Percentiles rank a stretch among this genome's conserved stretches.
phyloP scores from a whole-genome alignment of 78 protist species.

The Isochrysis galbana region DNA sequence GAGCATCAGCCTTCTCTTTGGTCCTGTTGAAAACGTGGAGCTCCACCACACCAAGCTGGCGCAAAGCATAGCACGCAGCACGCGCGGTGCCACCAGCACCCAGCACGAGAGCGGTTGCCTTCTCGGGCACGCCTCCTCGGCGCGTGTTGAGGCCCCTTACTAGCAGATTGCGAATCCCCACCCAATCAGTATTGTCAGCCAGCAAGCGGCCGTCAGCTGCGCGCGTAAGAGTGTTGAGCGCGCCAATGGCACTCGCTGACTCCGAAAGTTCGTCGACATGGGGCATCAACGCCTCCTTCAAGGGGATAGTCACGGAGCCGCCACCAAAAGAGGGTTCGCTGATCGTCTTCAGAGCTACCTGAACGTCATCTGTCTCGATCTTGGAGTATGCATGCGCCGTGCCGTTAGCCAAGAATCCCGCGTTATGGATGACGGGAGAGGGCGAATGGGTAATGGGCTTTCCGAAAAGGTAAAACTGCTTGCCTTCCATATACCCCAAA shows the following conservation, averaged over 20 bases:
- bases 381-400: constrained; percentile 12
- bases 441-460: constrained; percentile 36
- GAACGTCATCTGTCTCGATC: neutral
- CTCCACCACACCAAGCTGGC: constrained; percentile 25
- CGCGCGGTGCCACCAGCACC: constrained; percentile 84
- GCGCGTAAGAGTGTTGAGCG: constrained; percentile 66
- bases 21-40: constrained; percentile 65
- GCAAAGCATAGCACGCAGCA: constrained; percentile 72
- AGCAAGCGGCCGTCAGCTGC: neutral
- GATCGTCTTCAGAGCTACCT: neutral
- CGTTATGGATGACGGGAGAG: constrained; percentile 68
- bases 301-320: constrained; percentile 71
- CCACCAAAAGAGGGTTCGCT: constrained; percentile 21
- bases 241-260: neutral
- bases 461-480: constrained; percentile 41
- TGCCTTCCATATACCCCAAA: constrained; percentile 15
- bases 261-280: neutral
- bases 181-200: constrained; percentile 76
- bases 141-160: neutral
- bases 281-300: constrained; percentile 29
- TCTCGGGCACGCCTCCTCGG: neutral
- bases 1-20: constrained; percentile 36
- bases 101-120: constrained; percentile 43
- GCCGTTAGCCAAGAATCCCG: constrained; percentile 27
- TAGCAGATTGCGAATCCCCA: constrained; percentile 33